Evolutionary conservation across 805 yeast species (phyloP), one percentile per base, ranked within the genome.

Genomic region (Ogataea wickerhamii): DNA sequence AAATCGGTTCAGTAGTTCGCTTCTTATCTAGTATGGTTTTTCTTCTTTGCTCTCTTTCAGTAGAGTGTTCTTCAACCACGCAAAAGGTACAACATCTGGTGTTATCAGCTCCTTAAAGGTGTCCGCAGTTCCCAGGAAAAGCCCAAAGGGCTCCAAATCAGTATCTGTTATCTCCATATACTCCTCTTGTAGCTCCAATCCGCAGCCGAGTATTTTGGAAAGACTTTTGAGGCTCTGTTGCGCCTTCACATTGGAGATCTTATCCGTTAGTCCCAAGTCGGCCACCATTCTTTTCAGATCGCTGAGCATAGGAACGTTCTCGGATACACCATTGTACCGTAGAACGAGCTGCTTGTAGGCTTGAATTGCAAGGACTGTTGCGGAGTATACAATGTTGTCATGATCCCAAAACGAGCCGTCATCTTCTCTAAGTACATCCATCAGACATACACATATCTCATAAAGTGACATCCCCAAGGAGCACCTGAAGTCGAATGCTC

Each of bases 401-500:
- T 4, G 17, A 14, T 12, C 18, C 13, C 20, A 13, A n/a, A 7
- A 27, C n/a, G 13, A 10, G 7, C 32, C 25, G 12, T 34, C 30
- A 25, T 37, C 23, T 28, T 32, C 30, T n/a, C 20, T 20, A 34
- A 34, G 33, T 28, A 16, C 38, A 22, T 28, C 41, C 34, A 37
- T n/a, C 25, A 44, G n/a, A 5, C 41, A 24, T 2, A 48, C 43
- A 19, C 47, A 44, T 3, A 46, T 3, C 25, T 53, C 55, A 26
- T 53, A 51, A 5, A 49, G 33, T 8, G 48, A 41, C 37, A 45
- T 37, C 0, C 53, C 56, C 21, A 45, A 13, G 3, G 44, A 31
- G 6, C 17, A 17, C 28, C 41, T 34, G 38, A 42, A 34, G 8
- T 13, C 34, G 3, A 27, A 25, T 4, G 12, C 14, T 6, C 25